Evolutionary conservation across 805 yeast species (phyloP).

Genomic region (Yamadazyma endophytica): DNA sequence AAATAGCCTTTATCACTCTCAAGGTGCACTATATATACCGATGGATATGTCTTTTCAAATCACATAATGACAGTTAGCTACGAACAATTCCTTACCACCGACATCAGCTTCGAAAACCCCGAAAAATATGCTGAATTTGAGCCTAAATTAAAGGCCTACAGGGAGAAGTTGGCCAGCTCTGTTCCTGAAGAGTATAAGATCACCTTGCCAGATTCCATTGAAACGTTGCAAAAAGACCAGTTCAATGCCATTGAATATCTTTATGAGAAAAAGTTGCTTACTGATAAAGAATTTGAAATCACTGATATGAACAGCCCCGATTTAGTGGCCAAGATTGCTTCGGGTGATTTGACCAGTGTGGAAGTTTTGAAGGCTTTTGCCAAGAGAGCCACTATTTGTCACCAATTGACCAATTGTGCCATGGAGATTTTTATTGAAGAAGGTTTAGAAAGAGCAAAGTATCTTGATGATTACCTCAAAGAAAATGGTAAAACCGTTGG

Average conservation of each 20-base stretch:
- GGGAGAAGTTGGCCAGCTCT: constrained; percentile 21
- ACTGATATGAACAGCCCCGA: constrained; percentile 31
- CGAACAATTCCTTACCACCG: constrained; percentile 10
- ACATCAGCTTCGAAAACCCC: constrained; percentile 29
- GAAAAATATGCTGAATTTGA: constrained; percentile 37
- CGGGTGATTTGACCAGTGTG: constrained; percentile 28
- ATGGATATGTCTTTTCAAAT: too few relatives aligned
- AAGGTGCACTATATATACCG: too few relatives aligned
- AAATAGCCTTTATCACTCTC: too few relatives aligned
- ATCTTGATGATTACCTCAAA: constrained; percentile 46
- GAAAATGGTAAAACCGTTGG: constrained; percentile 50
- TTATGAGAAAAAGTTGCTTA: constrained; percentile 29
- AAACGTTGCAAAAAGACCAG: constrained; percentile 23
- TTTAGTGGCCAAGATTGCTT: constrained; percentile 27
- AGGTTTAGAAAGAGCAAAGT: constrained; percentile 54
- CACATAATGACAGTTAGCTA: constrained; percentile 4
- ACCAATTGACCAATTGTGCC: constrained; percentile 42
- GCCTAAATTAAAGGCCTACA: constrained; percentile 38
- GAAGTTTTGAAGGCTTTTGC: constrained; percentile 41
- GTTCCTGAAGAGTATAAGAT: constrained; percentile 25
- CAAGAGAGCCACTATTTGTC: constrained; percentile 40
- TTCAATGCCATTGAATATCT: constrained; percentile 35
- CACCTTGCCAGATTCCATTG: constrained; percentile 27
- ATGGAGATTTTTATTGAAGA: constrained; percentile 48
- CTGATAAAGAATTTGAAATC: constrained; percentile 30